A percentile compares a stretch with the other conserved stretches of the same genome.
Conservation (phyloP, 805 yeast genomes). For the Metschnikowia kofuensis region DNA sequence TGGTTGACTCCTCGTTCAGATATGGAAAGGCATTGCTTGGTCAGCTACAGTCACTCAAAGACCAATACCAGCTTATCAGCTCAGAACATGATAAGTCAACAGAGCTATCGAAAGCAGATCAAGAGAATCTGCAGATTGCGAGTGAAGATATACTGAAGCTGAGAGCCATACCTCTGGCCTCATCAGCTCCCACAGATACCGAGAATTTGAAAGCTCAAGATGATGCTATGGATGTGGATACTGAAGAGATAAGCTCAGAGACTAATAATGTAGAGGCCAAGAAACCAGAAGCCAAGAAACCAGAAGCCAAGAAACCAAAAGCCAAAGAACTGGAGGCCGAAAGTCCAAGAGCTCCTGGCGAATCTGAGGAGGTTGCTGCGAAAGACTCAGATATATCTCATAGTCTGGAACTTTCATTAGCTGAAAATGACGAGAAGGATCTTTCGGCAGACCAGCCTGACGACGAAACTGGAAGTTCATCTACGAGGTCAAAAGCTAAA, state of each 20-base stretch:
- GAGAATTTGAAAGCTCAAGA: not conserved
- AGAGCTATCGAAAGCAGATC: not conserved
- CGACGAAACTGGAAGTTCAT: not conserved
- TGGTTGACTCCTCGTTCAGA: conserved; percentile 14
- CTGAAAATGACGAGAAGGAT: too few species aligned
- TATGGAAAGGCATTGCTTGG: conserved; percentile 7
- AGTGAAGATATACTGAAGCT: not conserved
- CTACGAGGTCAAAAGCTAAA: not conserved
- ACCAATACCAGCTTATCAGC: not conserved
- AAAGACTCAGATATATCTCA: not conserved
- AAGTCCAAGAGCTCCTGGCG: too few species aligned
- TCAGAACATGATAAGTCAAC: not conserved
- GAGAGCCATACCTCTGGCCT: not conserved
- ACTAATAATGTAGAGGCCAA: not conserved
- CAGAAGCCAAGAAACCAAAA: too few species aligned
- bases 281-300: too few species aligned
- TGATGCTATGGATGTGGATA: not conserved
- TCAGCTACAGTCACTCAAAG: conserved; percentile 12
- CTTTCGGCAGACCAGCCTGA: not conserved
- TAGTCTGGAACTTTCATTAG: not conserved
- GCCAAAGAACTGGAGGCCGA: too few species aligned
- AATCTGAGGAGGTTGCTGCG: too few species aligned
- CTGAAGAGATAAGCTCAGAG: not conserved
- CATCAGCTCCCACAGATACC: not conserved
- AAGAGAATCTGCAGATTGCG: not conserved